These are phyloP conservation scores for Salix suchowensis DNA, from an alignment of 345 rosid species.

Conservation along the genomic window DNA sequence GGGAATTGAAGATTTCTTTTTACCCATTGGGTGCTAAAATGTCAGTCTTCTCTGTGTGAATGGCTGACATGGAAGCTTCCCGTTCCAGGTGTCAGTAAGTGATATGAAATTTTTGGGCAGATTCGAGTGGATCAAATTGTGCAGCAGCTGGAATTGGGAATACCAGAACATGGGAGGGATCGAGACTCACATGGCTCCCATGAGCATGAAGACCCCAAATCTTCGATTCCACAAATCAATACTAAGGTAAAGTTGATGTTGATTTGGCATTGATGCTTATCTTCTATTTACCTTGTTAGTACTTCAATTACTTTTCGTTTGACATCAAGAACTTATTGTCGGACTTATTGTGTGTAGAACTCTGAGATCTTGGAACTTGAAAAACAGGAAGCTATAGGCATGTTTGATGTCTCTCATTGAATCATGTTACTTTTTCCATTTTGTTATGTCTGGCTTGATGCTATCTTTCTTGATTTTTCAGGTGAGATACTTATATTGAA, in stretches of 20 bases:
- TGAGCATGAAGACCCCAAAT: conserved; percentile 27
- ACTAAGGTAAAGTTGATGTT: conserved; percentile 37
- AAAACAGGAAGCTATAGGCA: conserved; percentile 75
- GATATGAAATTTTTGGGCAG: conserved; percentile 80
- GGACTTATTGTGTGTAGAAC: conserved; percentile 41
- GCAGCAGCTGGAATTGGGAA: conserved; percentile 55
- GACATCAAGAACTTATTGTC: conserved; percentile 8
- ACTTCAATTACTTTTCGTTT: neutral
- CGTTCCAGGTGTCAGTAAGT: conserved; percentile 67
- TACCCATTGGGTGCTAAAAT: conserved; percentile 42
- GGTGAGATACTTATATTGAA: conserved; percentile 83
- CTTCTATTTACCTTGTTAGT: neutral
- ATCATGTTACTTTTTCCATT: neutral
- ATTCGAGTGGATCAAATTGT: conserved; percentile 82
- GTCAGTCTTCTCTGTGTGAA: conserved; percentile 44
- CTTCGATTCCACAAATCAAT: conserved; percentile 26
- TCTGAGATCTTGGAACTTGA: conserved; percentile 62
- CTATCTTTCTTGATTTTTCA: conserved; percentile 28
- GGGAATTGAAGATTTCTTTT: conserved; percentile 34
- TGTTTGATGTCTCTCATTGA: conserved; percentile 2
- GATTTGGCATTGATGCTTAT: neutral
- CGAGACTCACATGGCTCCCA: conserved; percentile 24
- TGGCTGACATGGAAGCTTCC: conserved; percentile 56
- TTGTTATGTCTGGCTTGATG: neutral
- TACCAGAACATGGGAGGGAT: conserved; percentile 33